Evolutionary conservation across 306 rosid species (phyloP).

Genomic region (Trichosanthes cucumerina): DNA sequence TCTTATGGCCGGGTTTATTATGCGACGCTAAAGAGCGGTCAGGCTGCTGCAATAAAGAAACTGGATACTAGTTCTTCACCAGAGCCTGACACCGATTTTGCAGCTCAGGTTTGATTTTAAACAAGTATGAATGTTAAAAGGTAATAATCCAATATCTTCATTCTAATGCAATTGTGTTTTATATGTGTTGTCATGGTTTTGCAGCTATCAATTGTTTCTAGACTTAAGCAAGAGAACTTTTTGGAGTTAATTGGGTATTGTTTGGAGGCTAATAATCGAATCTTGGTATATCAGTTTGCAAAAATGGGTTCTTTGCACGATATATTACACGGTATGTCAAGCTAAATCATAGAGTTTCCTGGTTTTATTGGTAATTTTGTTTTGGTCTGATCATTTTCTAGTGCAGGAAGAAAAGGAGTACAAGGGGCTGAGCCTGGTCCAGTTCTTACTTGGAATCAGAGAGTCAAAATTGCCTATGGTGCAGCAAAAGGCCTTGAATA

Average conservation of each 20-base stretch:
- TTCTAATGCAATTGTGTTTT: background rate
- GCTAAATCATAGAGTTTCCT: background rate
- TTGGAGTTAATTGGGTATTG: constrained; percentile 89
- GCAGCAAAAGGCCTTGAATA: constrained; percentile 94
- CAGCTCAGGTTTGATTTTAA: constrained; percentile 41
- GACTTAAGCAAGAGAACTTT: constrained; percentile 72
- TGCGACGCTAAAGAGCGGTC: constrained; percentile 50
- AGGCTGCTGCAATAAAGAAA: constrained; percentile 77
- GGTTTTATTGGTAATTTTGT: background rate
- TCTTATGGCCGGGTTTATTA: constrained; percentile 82
- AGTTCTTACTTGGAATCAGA: constrained; percentile 62
- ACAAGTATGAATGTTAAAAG: background rate
- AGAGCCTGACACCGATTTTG: constrained; percentile 70
- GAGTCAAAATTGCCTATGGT: constrained; percentile 84
- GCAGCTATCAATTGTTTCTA: constrained; percentile 86
- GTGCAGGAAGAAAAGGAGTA: constrained; percentile 90
- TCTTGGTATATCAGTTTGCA: constrained; percentile 78
- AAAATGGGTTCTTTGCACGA: constrained; percentile 89
- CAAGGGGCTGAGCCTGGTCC: constrained; percentile 99
- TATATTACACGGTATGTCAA: constrained; percentile 58
- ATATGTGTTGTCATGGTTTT: constrained; percentile 7
- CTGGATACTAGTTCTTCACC: constrained; percentile 58
- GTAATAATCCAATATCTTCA: background rate
- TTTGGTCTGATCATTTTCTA: constrained; percentile 11
- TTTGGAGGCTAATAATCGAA: constrained; percentile 60